These are phyloP conservation scores for Beauveria brongniartii DNA, from an alignment of 2,329 filamentous ascomycete genomes.

Conservation along the genomic window DNA sequence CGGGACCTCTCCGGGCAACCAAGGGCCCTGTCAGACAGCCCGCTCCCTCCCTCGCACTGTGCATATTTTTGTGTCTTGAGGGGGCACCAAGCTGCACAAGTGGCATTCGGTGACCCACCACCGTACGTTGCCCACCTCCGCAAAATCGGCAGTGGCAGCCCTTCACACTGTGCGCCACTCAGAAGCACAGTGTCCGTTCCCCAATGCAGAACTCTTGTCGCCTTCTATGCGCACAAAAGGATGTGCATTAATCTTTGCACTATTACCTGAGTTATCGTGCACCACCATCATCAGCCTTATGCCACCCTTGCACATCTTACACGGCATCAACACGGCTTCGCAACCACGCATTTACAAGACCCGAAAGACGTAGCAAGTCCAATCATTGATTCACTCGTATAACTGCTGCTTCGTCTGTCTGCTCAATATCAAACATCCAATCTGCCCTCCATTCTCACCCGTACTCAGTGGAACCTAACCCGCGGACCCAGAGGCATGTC, in stretches of 20 bases:
- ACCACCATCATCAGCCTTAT: background rate
- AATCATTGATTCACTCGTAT: no score
- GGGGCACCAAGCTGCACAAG: no score
- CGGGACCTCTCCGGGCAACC: slow-evolving; percentile 7
- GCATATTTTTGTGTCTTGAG: background rate
- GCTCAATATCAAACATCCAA: no score
- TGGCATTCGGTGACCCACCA: no score
- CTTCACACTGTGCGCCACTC: background rate
- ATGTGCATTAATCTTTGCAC: slow-evolving; percentile 2
- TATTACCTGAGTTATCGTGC: background rate
- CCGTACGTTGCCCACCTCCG: no score
- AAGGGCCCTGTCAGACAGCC: background rate
- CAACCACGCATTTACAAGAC: background rate
- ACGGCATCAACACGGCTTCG: background rate
- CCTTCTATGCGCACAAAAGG: background rate
- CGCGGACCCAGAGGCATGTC: no score
- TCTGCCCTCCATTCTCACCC: no score
- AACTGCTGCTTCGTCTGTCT: no score
- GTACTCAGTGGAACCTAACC: no score
- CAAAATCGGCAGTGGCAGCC: background rate
- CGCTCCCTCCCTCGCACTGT: background rate
- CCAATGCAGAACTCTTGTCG: background rate
- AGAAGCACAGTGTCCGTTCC: background rate
- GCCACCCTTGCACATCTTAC: background rate
- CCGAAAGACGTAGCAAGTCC: no score